Percentiles rank a stretch among this genome's conserved stretches.
phyloP scores from a whole-genome alignment of 352 stramenopile species.

The Elongisporangium prolatum region DNA sequence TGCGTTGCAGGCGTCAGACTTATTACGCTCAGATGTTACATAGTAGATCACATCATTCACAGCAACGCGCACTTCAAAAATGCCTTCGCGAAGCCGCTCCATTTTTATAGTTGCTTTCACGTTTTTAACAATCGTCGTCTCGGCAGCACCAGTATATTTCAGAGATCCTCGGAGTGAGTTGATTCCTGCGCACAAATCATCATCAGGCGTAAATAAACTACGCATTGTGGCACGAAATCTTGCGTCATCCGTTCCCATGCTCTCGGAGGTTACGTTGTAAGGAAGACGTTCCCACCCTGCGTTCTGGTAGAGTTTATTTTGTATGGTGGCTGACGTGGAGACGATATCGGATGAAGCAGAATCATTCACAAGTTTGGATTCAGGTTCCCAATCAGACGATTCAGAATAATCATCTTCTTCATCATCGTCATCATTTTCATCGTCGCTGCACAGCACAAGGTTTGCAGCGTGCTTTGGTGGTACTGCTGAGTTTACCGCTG shows the following conservation, averaged over 20 bases:
- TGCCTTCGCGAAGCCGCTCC: constrained; percentile 49
- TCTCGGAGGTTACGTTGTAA: constrained; percentile 54
- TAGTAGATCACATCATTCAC: constrained; percentile 64
- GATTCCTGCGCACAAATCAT: constrained; percentile 63
- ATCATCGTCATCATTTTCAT: constrained; percentile 55
- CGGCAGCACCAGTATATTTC: constrained; percentile 47
- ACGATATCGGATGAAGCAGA: constrained; percentile 9
- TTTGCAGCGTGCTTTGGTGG: constrained; percentile 22
- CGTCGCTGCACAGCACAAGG: constrained; percentile 52
- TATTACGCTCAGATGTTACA: constrained; percentile 28
- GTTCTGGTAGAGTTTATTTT: constrained; percentile 18
- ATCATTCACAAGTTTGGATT: constrained; percentile 3
- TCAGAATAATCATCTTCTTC: constrained; percentile 47
- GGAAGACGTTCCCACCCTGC: background rate
- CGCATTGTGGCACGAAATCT: constrained; percentile 65
- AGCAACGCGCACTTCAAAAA: constrained; percentile 50
- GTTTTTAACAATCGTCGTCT: constrained; percentile 53
- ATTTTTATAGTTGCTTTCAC: constrained; percentile 67
- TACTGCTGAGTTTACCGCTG: background rate
- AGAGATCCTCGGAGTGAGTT: constrained; percentile 42
- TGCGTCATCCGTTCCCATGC: constrained; percentile 30
- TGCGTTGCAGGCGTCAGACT: constrained; percentile 59
- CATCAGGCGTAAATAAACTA: constrained; percentile 64
- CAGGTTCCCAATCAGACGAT: constrained; percentile 26
- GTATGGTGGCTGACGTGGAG: constrained; percentile 11